Conservation (phyloP, 805 yeast genomes). For the Nematodospora valgi region DNA sequence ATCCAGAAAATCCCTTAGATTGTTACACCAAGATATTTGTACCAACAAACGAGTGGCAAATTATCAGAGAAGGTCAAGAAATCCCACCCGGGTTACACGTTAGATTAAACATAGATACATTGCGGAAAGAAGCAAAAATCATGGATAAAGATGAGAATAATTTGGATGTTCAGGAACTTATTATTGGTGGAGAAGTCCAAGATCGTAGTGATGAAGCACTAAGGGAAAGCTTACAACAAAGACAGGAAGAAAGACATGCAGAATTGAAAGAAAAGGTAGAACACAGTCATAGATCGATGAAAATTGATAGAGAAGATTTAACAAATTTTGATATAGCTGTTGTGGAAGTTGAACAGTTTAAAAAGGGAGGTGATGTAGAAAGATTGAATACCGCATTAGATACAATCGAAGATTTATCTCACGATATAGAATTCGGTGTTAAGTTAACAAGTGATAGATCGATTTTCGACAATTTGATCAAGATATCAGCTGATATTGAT, state of each 20-base stretch:
- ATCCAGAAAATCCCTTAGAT: slow-evolving; percentile 32
- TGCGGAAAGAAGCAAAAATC: slow-evolving; percentile 65
- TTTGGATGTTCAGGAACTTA: slow-evolving; percentile 7
- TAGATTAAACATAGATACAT: slow-evolving; percentile 69
- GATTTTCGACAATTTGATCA: slow-evolving; percentile 28
- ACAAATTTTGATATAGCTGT: slow-evolving; percentile 17
- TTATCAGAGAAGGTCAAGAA: slow-evolving; percentile 64
- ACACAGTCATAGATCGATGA: slow-evolving; percentile 3
- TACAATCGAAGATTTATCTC: slow-evolving; percentile 56
- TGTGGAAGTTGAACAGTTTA: slow-evolving; percentile 10
- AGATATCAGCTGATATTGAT: slow-evolving; percentile 13
- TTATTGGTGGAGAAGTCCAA: slow-evolving; percentile 5
- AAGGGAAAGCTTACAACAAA: neutral
- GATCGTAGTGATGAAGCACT: slow-evolving; percentile 6
- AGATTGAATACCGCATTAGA: slow-evolving; percentile 33
- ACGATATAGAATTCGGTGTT: slow-evolving; percentile 61
- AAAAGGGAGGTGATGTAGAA: slow-evolving; percentile 15
- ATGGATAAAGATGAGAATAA: slow-evolving; percentile 28
- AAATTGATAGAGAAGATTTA: slow-evolving; percentile 14
- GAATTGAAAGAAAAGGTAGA: neutral
- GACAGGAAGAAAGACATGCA: slow-evolving; percentile 3
- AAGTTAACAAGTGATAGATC: slow-evolving; percentile 37
- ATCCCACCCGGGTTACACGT: slow-evolving; percentile 81
- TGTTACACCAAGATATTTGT: slow-evolving; percentile 50
- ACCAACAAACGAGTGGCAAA: slow-evolving; percentile 69